A percentile compares a stretch with the other conserved stretches of the same genome.
phyloP scores from a whole-genome alignment of 2,329 filamentous ascomycete species.

The Fusarium bactridioides region DNA sequence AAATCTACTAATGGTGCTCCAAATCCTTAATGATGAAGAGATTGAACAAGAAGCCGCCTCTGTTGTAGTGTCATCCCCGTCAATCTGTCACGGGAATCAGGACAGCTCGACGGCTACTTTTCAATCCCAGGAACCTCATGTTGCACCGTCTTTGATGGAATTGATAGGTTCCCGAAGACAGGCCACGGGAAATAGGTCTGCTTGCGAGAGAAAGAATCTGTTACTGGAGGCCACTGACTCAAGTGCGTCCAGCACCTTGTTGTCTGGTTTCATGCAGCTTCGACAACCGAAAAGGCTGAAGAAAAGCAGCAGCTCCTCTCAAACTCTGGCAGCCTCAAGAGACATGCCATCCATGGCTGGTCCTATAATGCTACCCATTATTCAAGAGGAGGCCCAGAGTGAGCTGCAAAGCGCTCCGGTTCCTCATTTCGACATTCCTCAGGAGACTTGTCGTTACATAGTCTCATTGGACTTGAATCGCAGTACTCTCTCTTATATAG shows the following conservation, averaged over 20 bases:
- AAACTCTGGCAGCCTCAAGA: background rate
- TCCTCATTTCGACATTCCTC: conserved; percentile 30
- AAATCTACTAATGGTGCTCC: conserved; percentile 13
- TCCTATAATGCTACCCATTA: background rate
- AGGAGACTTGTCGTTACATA: conserved; percentile 51
- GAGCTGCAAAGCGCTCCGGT: background rate
- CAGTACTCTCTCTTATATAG: conserved; percentile 58
- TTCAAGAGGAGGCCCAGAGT: background rate
- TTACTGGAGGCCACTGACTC: conserved; percentile 28
- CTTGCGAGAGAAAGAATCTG: background rate
- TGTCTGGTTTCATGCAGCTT: conserved; percentile 46
- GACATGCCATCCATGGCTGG: background rate
- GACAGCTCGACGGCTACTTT: background rate
- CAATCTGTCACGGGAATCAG: background rate
- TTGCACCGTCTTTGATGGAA: background rate
- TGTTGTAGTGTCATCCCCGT: too few species aligned
- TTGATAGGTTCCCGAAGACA: background rate
- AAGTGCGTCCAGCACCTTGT: conserved; percentile 40
- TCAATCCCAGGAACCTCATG: background rate
- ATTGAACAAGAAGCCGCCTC: conserved; percentile 24
- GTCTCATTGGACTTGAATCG: conserved; percentile 60
- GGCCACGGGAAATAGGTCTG: background rate
- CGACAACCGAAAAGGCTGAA: conserved; percentile 40
- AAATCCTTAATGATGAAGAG: conserved; percentile 31
- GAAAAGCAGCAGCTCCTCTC: background rate